Evolutionary conservation across 2,329 filamentous ascomycete species (phyloP), one percentile per base, ranked within the genome.

Genomic region (Ophiocordyceps australis): DNA sequence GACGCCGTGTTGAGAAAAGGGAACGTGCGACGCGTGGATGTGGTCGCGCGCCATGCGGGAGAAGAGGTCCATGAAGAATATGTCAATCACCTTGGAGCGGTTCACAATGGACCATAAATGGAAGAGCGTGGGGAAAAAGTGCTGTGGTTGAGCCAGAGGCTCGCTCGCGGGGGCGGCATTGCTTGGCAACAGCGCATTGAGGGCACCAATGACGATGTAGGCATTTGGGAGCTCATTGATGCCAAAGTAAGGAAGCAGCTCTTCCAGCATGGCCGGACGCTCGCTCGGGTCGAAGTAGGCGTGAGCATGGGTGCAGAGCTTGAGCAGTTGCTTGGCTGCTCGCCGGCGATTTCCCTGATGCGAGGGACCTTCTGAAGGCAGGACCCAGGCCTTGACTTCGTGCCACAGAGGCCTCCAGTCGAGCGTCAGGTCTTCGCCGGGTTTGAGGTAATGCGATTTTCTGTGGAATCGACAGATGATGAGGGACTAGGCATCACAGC

Each of bases 71-170:
- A 95, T 67, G 41, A 92, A 85, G 34, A 77, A 76, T 30, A 79
- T 68, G 48, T 98, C 89, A 32, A 89, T 77, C 4, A 73, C 65
- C 49, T 81, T 89, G 1, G 86, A 95, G 26, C 91, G 67, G 38
- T 82, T 89, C 36, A 95, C 73, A 22, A 95, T 62, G 2, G 85
- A 89, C 89, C 89, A 98, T 2, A 95, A 55, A 48, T 98, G 89
- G 58, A 98, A 98, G 39, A 93, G 76, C 1, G 86, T 93, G 4
- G 89, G 89, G 19, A 95, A 57, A 41, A 91, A 86, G 42, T 86
- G 74, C 36, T 85, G 75, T 1, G 89, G 86, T 38, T 83, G 74
- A n/a, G 92, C 69, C 38, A 83, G 70, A 17, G 62, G 59, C 38
- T 77, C 69, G 17, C 71, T 70, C 15, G 70, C 62, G 4, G 82